Percentiles rank a stretch among this genome's conserved stretches.
phyloP scores from a whole-genome alignment of 1,139 yeast genomes.

The Keqinozyma sinolaborantium region DNA sequence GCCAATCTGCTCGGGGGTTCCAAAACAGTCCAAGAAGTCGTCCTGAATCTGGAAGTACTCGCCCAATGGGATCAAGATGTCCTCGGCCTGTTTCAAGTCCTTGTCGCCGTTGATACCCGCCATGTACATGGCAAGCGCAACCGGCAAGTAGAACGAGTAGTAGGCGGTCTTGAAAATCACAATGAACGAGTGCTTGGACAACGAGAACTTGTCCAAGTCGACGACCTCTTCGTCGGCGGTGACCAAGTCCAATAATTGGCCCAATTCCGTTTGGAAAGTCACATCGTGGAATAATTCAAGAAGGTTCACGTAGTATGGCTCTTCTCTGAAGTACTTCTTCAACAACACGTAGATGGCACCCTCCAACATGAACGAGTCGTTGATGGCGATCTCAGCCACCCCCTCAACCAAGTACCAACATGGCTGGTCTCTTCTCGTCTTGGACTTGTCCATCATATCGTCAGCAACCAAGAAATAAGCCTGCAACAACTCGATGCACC shows the following conservation, averaged over 20 bases:
- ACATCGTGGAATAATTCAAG: slow-evolving; percentile 91
- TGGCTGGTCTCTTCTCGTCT: slow-evolving; percentile 97
- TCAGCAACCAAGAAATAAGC: slow-evolving; percentile 97
- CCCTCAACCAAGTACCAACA: slow-evolving; percentile 89
- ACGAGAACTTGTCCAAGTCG: slow-evolving; percentile 81
- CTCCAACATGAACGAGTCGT: slow-evolving; percentile 96
- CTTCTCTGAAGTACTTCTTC: slow-evolving; percentile 83
- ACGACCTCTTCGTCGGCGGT: slow-evolving; percentile 97
- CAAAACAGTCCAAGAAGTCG: slow-evolving; percentile 95
- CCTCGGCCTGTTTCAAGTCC: slow-evolving; percentile 85
- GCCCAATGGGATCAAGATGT: slow-evolving; percentile 89
- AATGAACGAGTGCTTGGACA: slow-evolving; percentile 89
- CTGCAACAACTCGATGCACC: slow-evolving; percentile 94
- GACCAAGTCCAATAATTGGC: slow-evolving; percentile 90
- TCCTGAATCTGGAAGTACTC: slow-evolving; percentile 99
- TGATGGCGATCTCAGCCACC: slow-evolving; percentile 91
- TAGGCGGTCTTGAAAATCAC: slow-evolving; percentile 97
- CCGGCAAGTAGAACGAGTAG: slow-evolving; percentile 96
- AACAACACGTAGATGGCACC: slow-evolving; percentile 88
- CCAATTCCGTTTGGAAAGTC: slow-evolving; percentile 96
- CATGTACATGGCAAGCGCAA: slow-evolving; percentile 93
- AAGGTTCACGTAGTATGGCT: slow-evolving; percentile 81
- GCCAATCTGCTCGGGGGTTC: slow-evolving; percentile 96
- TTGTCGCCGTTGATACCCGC: slow-evolving; percentile 68
- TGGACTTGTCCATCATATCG: slow-evolving; percentile 97